Percentiles rank a stretch among this genome's conserved stretches.
These are phyloP conservation scores for Taiozyma sp. DNA, from an alignment of 1,139 yeast species.

Conservation along the genomic window DNA sequence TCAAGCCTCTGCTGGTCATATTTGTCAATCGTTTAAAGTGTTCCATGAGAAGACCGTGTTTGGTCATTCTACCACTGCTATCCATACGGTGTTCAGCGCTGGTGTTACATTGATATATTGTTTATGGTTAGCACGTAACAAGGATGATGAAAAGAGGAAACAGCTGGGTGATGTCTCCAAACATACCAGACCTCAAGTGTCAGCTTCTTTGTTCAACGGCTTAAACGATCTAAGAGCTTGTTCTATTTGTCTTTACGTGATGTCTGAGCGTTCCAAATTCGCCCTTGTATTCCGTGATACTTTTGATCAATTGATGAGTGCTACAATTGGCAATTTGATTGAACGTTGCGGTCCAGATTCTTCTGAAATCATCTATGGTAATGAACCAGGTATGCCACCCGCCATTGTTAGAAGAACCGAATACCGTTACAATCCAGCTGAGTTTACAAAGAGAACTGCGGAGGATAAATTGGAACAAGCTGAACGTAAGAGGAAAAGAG, in stretches of 20 bases:
- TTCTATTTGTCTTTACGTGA: conserved; percentile 51
- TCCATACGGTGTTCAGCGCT: conserved; percentile 58
- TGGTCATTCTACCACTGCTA: conserved; percentile 58
- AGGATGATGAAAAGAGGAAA: conserved; percentile 44
- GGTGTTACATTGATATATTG: conserved; percentile 59
- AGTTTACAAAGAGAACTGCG: conserved; percentile 31
- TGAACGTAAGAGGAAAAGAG: conserved; percentile 39
- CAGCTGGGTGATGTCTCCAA: conserved; percentile 45
- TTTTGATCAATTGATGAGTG: conserved; percentile 55
- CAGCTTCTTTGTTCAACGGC: conserved; percentile 44
- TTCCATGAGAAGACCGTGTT: conserved; percentile 52
- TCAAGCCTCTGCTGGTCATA: conserved; percentile 61
- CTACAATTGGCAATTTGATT: conserved; percentile 49
- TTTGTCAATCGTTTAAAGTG: conserved; percentile 52
- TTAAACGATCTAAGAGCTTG: conserved; percentile 57
- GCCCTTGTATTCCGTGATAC: conserved; percentile 56
- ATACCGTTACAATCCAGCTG: conserved; percentile 6
- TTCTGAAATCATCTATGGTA: conserved; percentile 39
- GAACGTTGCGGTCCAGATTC: conserved; percentile 55
- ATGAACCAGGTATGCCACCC: conserved; percentile 48
- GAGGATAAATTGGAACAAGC: conserved; percentile 41
- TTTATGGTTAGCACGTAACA: conserved; percentile 54
- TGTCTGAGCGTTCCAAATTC: conserved; percentile 58
- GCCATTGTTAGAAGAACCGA: conserved; percentile 39
- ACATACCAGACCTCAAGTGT: conserved; percentile 50